These are phyloP conservation scores for Backusella parvicylindrica DNA, from an alignment of 192 early-diverging fungal genomes.

Conservation along the genomic window DNA sequence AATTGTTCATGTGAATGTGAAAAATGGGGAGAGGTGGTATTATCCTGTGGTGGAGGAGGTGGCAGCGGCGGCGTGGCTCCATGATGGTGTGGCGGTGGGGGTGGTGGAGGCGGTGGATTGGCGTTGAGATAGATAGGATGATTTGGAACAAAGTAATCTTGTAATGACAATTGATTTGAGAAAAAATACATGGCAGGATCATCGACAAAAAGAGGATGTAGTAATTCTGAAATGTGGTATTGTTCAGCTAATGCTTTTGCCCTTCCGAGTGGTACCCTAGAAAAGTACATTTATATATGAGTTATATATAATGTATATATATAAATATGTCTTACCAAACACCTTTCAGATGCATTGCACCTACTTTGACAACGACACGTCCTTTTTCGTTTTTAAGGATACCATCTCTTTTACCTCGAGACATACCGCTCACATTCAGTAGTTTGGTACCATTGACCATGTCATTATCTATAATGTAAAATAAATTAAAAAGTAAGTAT, in stretches of 20 bases:
- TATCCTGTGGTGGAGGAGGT: neutral
- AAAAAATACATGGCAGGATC: constrained; percentile 69
- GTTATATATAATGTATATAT: neutral
- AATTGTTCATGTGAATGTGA: neutral
- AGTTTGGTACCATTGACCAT: constrained; percentile 73
- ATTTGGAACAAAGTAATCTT: constrained; percentile 6
- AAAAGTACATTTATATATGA: constrained; percentile 3
- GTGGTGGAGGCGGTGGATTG: neutral
- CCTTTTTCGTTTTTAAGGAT: constrained; percentile 71
- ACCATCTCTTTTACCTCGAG: constrained; percentile 66
- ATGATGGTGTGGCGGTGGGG: neutral
- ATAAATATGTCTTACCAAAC: constrained; percentile 64
- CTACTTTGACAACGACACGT: constrained; percentile 62
- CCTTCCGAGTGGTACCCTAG: constrained; percentile 61
- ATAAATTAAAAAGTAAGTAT: neutral
- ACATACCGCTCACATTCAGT: constrained; percentile 66
- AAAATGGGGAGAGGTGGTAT: neutral
- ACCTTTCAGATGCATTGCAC: constrained; percentile 71
- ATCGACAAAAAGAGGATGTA: constrained; percentile 73
- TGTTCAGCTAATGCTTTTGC: constrained; percentile 62
- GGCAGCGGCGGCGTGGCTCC: neutral
- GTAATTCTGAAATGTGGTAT: constrained; percentile 67
- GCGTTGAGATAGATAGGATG: constrained; percentile 10
- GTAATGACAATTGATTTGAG: constrained; percentile 8
- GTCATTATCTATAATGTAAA: constrained; percentile 54